A percentile compares a stretch with the other conserved stretches of the same genome.
Conservation (phyloP, 768 basidiomycete genomes). For the Termitomyces sp. region DNA sequence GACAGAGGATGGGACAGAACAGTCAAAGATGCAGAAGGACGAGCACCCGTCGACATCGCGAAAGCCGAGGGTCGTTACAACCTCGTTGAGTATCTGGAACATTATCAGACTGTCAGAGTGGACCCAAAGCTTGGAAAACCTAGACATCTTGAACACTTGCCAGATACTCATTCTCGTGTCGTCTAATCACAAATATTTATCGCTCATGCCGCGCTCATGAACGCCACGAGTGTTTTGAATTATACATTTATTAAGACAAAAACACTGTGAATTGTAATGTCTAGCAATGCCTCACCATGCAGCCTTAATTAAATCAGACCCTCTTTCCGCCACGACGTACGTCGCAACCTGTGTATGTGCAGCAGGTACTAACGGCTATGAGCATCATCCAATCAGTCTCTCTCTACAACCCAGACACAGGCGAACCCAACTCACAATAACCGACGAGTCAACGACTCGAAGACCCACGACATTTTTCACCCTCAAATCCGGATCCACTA, state of each 20-base stretch:
- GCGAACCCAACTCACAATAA: conserved; percentile 20
- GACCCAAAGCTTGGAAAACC: background rate
- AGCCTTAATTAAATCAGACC: conserved; percentile 22
- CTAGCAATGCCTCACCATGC: conserved; percentile 5
- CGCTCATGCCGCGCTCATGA: background rate
- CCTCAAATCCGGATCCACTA: conserved; percentile 31
- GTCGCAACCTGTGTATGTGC: conserved; percentile 20
- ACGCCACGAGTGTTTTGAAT: background rate
- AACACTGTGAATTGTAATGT: background rate
- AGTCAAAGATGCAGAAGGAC: background rate
- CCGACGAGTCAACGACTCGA: conserved; percentile 33
- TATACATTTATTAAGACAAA: background rate
- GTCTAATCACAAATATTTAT: background rate
- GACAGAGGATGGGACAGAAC: background rate
- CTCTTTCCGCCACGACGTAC: conserved; percentile 23
- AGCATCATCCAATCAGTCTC: background rate
- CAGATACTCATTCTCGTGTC: background rate
- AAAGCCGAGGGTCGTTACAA: background rate
- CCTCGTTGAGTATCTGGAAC: conserved; percentile 7
- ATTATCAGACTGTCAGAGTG: background rate
- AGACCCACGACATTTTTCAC: conserved; percentile 32
- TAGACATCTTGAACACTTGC: background rate
- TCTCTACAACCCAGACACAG: background rate
- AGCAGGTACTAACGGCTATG: conserved; percentile 21
- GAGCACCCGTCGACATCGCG: background rate